A percentile compares a stretch with the other conserved stretches of the same genome.
Conservation (phyloP, 371 early-diverging fungal genomes). For the Syncephalastrum racemosum region DNA sequence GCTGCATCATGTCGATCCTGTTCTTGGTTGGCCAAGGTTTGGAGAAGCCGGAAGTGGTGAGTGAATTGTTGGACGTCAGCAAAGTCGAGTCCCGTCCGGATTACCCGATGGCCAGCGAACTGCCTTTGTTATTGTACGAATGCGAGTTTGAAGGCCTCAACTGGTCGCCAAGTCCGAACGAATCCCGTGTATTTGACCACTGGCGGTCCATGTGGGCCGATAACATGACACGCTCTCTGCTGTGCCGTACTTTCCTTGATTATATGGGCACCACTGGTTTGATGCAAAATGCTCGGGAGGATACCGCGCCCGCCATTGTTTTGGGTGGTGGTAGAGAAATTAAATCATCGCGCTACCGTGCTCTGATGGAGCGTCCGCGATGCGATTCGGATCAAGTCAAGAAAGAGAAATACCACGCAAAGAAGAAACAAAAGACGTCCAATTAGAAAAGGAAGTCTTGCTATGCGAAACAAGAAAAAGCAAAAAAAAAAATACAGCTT, state of each 20-base stretch:
- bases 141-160: conserved; percentile 73
- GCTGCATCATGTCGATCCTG: conserved; percentile 92
- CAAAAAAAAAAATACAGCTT: neutral
- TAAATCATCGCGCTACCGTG: conserved; percentile 26
- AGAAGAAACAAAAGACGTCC: conserved; percentile 34
- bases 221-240: conserved; percentile 47
- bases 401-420: conserved; percentile 41
- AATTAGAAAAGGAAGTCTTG: neutral
- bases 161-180: conserved; percentile 50
- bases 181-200: conserved; percentile 26
- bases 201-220: conserved; percentile 54
- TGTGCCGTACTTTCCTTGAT: conserved; percentile 22
- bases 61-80: conserved; percentile 35
- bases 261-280: conserved; percentile 8
- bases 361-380: conserved; percentile 30
- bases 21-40: conserved; percentile 75
- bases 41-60: conserved; percentile 40
- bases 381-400: conserved; percentile 47
- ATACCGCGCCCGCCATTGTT: conserved; percentile 19
- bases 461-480: neutral
- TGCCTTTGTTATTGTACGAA: conserved; percentile 86
- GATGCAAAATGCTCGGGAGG: conserved; percentile 4
- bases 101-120: conserved; percentile 74
- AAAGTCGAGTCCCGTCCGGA: conserved; percentile 41
- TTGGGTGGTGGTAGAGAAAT: conserved; percentile 39